Evolutionary conservation across 441 rosid genomes (phyloP).

Genomic region (Aleurites moluccanus): DNA sequence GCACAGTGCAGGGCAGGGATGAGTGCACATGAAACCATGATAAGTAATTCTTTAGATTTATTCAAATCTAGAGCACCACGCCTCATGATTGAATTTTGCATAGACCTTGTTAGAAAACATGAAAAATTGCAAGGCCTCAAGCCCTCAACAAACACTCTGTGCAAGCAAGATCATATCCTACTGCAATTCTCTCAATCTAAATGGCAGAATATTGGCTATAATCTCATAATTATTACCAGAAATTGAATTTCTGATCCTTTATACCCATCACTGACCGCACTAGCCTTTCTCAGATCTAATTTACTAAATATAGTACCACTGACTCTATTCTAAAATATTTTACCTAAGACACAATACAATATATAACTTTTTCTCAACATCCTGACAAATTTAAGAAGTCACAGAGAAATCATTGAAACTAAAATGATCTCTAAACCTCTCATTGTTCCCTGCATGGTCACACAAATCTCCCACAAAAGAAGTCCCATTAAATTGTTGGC

Average conservation of each 20-base stretch:
- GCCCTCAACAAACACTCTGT: background rate
- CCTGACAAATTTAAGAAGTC: background rate
- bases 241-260: background rate
- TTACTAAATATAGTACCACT: background rate
- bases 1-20: too few relatives aligned
- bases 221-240: background rate
- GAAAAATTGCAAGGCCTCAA: background rate
- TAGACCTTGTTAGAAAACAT: background rate
- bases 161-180: conserved; percentile 5
- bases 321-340: background rate
- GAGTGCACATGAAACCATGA: background rate
- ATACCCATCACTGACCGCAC: background rate
- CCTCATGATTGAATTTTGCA: background rate
- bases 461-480: background rate
- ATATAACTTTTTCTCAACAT: background rate
- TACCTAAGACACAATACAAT: background rate
- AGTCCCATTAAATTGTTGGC: background rate
- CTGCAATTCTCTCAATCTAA: background rate
- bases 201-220: background rate
- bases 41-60: background rate
- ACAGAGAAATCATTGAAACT: background rate
- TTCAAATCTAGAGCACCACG: background rate
- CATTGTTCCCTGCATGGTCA: background rate
- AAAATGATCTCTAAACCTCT: background rate
- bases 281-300: conserved; percentile 15